phyloP scores from a whole-genome alignment of 129 eudicot genomes.

The Helichrysum umbraculigerum region DNA sequence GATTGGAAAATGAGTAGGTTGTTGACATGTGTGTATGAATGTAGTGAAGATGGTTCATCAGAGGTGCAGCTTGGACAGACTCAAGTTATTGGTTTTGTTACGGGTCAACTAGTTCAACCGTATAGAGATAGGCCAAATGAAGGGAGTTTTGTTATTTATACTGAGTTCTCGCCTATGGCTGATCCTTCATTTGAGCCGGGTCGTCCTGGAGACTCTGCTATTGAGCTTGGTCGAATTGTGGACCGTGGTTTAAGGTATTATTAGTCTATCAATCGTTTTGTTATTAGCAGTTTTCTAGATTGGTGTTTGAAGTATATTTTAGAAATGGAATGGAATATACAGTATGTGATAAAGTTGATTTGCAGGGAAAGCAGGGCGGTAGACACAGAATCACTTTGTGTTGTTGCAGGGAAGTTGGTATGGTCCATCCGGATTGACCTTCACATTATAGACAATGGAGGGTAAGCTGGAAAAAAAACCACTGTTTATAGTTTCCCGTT shows the following conservation, averaged over 20 bases:
- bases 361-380: constrained; percentile 97
- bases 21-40: constrained; percentile 9
- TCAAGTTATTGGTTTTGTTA: constrained; percentile 85
- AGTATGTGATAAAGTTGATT: constrained; percentile 11
- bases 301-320: background rate
- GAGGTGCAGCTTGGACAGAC: constrained; percentile 96
- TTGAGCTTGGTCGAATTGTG: constrained; percentile 81
- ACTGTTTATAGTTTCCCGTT: constrained; percentile 3
- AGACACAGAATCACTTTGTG: constrained; percentile 96
- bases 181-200: constrained; percentile 95
- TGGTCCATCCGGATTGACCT: constrained; percentile 93
- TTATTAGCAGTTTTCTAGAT: background rate
- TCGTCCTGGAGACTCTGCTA: constrained; percentile 85
- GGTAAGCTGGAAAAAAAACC: constrained; percentile 48
- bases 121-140: constrained; percentile 87
- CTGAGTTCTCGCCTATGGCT: constrained; percentile 96
- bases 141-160: constrained; percentile 74
- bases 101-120: constrained; percentile 85
- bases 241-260: constrained; percentile 93
- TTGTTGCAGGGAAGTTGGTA: constrained; percentile 80
- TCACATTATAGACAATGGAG: constrained; percentile 91
- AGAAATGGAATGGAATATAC: background rate
- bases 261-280: background rate
- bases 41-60: constrained; percentile 89
- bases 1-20: background rate